Base-by-base conservation (phyloP, 1,284 basidiomycete genomes). In the Moesziomyces sp. region DNA sequence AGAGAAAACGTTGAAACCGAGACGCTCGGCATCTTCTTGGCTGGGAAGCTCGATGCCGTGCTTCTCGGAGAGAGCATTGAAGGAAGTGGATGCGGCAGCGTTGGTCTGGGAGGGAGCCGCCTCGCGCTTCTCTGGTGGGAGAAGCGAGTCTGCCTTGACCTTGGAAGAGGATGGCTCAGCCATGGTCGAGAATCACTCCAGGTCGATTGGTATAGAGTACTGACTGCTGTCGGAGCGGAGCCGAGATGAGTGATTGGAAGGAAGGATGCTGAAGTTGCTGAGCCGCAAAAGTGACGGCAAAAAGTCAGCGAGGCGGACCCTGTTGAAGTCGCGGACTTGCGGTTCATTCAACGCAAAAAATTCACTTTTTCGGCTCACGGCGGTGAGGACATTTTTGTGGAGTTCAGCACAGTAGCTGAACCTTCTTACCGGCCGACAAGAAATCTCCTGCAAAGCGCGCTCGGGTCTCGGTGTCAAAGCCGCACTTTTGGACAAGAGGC, bases 1-100 rank as follows among this genome's bases (percentile, higher is more conserved):
- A 2, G 90, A 88, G 76, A 93, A 79, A 50, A 69, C 68, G 44
- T 72, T 60, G 56, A 79, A 80, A 0, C 77, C 75, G 35, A 63
- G 56, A 44, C 57, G 52, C 42, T 73, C 70, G 9, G 70, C 70
- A 28, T 73, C 70, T 40, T 63, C 53, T 47, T 73, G 64, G 7
- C 52, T 60, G 24, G 70, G 70, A 3, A 73, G 52, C n/a, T 65
- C 59, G 69, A 72, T 59, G 52, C 55, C 59, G 49, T 62, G 58
- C 49, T 66, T 58, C 10, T 57, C 58, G 49, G 59, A 52, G 19
- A 62, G 53, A 16, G 48, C 30, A 10, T 40, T 30, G 24, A 35
- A 28, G 45, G 54, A 47, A 19, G 54, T 46, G 18, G 60, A 53
- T 11, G 53, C 47, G 28, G 51, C 19, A 42, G 50, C 51, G 51